Evolutionary conservation across 1,284 basidiomycete genomes (phyloP).

Genomic region (Porodaedalea pini): DNA sequence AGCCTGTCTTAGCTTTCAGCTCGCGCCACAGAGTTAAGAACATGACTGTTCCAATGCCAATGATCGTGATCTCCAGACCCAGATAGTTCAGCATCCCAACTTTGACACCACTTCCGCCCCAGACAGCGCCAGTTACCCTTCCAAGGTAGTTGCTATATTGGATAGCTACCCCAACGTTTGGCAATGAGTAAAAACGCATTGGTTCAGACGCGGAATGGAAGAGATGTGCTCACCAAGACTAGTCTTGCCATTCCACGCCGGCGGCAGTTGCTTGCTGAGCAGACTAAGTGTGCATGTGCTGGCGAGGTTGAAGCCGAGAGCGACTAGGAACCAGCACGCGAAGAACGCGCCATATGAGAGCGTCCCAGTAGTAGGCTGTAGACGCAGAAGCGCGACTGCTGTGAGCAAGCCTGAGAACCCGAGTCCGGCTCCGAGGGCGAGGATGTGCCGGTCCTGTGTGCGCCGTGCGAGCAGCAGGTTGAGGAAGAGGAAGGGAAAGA

Average conservation of each 20-base stretch:
- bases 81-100: slow-evolving; percentile 64
- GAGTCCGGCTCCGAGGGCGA: slow-evolving; percentile 49
- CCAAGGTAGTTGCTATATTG: slow-evolving; percentile 68
- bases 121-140: slow-evolving; percentile 59
- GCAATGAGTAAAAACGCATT: no score
- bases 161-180: slow-evolving; percentile 33
- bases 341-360: slow-evolving; percentile 53
- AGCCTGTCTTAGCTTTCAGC: slow-evolving; percentile 64
- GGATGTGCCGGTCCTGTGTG: slow-evolving; percentile 58
- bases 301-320: slow-evolving; percentile 67
- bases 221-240: slow-evolving; percentile 37
- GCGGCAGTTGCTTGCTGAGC: slow-evolving; percentile 63
- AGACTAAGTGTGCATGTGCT: slow-evolving; percentile 64
- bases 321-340: slow-evolving; percentile 62
- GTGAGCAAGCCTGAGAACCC: slow-evolving; percentile 52
- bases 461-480: slow-evolving; percentile 56
- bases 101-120: slow-evolving; percentile 61
- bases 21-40: slow-evolving; percentile 57
- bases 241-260: slow-evolving; percentile 52
- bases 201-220: no score
- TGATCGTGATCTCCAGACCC: slow-evolving; percentile 58
- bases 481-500: slow-evolving; percentile 63
- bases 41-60: slow-evolving; percentile 54
- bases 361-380: slow-evolving; percentile 26
- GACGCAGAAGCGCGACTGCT: slow-evolving; percentile 43